Conservation (phyloP, 805 yeast species). For the Candida morakotiae region DNA sequence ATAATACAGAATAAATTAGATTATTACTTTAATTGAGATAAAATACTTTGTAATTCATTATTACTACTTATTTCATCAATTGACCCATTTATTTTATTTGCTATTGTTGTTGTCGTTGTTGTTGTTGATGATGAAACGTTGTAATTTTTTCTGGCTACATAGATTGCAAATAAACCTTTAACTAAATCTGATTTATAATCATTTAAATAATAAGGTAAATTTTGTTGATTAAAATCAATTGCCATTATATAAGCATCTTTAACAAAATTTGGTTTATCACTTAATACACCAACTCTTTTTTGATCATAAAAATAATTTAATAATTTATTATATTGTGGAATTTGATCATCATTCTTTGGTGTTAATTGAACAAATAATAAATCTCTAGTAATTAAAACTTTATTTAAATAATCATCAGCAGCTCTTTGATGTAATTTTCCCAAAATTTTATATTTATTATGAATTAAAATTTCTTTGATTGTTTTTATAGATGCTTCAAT, state of each 20-base stretch:
- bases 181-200: conserved; percentile 11
- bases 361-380: conserved; percentile 47
- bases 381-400: conserved; percentile 47
- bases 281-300: conserved; percentile 57
- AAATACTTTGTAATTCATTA: conserved; percentile 1
- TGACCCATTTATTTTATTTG: too few species aligned
- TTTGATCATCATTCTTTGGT: conserved; percentile 15
- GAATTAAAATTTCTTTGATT: conserved; percentile 23
- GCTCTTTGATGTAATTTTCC: conserved; percentile 56
- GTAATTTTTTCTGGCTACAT: conserved; percentile 36
- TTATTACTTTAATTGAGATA: not conserved
- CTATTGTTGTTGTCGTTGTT: not conserved
- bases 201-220: conserved; percentile 19
- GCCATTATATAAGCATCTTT: conserved; percentile 64
- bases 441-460: conserved; percentile 41
- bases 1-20: too few species aligned
- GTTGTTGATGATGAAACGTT: not conserved
- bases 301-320: conserved; percentile 43
- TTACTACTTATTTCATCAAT: too few species aligned
- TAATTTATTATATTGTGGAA: conserved; percentile 24
- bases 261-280: conserved; percentile 44
- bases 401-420: conserved; percentile 56
- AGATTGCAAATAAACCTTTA: conserved; percentile 30
- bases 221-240: conserved; percentile 21
- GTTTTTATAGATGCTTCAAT: conserved; percentile 1